Base-by-base conservation (phyloP, 176 grass and related monocot genomes). In the Dactylis glomerata region DNA sequence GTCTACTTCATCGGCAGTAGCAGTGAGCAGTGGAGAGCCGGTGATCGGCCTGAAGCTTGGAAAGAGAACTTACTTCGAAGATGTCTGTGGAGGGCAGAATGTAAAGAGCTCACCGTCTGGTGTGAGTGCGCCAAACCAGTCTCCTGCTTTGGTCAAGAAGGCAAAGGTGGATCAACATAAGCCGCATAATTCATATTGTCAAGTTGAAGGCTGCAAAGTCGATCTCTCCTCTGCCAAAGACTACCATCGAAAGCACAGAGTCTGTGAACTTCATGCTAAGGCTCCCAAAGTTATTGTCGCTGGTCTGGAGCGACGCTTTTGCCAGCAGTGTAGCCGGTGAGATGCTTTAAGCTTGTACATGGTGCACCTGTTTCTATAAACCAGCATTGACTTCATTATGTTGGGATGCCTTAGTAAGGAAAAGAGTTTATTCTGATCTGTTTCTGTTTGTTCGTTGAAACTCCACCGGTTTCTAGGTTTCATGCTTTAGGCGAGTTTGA, bases 301-400 rank as follows among this genome's bases (percentile, higher is more conserved):
- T n/a, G 93, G 92, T 56, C 88, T 94, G 69, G 93, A 99, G 88
- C 85, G 93, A 47, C 88, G 97, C 56, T 99, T 99, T 81, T 99
- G 97, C 80, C 97, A 99, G 85, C 97, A 99, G 82, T 99, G 97
- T 83, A 99, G 97, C 84, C 85, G 90, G 97, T 99, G 83, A 87
- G 70, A 86, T 54, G 37, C 33, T 70, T 83, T 57, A 75, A 75
- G 30, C 12, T 81, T 74, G 28, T 67, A 76, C 51, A 76, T 6
- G 3, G n/a, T 32, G 51, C 54, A 51, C 40, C 15, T 26, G 17
- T 70, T 63, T 64, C n/a, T 31, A 3, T 56, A 4, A 24, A 75
- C 7, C 31, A 85, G 23, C 68, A 67, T 63, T 27, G 10, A 57
- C 68, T 68, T 66, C 34, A 17, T 52, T 45, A 42, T 45, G 19